Evolutionary conservation across 495 filamentous ascomycete genomes (phyloP).

Genomic region (Cercophora sp.): DNA sequence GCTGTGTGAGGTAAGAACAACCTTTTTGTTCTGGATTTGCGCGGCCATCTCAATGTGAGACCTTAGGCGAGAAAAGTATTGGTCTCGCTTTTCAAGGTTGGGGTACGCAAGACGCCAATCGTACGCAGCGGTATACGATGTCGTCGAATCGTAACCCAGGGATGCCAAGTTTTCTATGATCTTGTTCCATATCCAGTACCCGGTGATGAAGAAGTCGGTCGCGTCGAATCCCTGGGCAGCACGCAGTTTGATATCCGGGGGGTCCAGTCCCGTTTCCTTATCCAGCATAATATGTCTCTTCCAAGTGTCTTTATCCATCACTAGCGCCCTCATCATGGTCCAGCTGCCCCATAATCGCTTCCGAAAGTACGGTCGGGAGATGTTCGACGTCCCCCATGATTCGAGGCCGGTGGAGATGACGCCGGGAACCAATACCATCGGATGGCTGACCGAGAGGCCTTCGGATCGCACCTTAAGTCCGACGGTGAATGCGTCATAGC

Average conservation of each 20-base stretch:
- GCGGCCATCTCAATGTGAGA: conserved; percentile 82
- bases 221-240: conserved; percentile 97
- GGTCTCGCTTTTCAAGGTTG: conserved; percentile 84
- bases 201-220: conserved; percentile 88
- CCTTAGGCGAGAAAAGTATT: conserved; percentile 88
- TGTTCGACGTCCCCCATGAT: conserved; percentile 84
- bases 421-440: conserved; percentile 93
- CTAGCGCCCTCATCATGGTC: conserved; percentile 95
- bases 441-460: conserved; percentile 77
- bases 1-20: conserved; percentile 85
- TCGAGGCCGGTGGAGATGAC: conserved; percentile 97
- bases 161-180: conserved; percentile 94
- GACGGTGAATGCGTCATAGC: conserved; percentile 87
- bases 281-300: conserved; percentile 97
- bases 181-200: conserved; percentile 99
- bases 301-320: conserved; percentile 89
- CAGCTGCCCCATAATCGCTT: conserved; percentile 95
- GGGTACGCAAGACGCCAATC: conserved; percentile 94
- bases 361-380: conserved; percentile 83
- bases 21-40: conserved; percentile 66
- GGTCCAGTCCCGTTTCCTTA: conserved; percentile 84
- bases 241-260: conserved; percentile 85
- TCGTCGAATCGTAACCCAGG: conserved; percentile 93
- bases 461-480: conserved; percentile 78
- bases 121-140: conserved; percentile 92